A percentile compares a stretch with the other conserved stretches of the same genome.
These are phyloP conservation scores for Phytophthora idaei DNA, from an alignment of 352 stramenopile species.

Conservation along the genomic window DNA sequence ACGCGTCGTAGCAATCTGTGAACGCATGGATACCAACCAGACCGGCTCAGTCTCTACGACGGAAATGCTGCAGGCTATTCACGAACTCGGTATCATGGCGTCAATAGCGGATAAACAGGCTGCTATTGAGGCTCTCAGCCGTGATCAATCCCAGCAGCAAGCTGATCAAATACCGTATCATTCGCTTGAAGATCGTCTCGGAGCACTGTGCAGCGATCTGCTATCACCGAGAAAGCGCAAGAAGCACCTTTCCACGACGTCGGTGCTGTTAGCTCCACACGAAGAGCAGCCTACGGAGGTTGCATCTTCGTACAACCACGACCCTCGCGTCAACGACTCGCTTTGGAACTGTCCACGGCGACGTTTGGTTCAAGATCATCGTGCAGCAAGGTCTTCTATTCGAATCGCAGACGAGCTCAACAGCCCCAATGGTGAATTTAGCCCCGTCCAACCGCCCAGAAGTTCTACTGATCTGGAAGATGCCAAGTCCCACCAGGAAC, in stretches of 20 bases:
- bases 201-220: constrained; percentile 64
- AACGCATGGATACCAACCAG: constrained; percentile 49
- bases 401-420: constrained; percentile 52
- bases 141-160: constrained; percentile 9
- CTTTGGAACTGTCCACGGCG: constrained; percentile 72
- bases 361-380: constrained; percentile 66
- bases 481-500: constrained; percentile 28
- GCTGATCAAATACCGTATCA: constrained; percentile 49
- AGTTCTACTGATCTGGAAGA: constrained; percentile 19
- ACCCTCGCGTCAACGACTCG: constrained; percentile 43
- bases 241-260: constrained; percentile 74
- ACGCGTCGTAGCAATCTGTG: constrained; percentile 50
- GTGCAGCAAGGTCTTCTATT: constrained; percentile 60
- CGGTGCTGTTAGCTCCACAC: constrained; percentile 65
- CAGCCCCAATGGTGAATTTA: constrained; percentile 16
- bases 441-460: constrained; percentile 7
- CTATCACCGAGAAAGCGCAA: constrained; percentile 70
- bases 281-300: constrained; percentile 43
- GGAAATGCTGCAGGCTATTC: constrained; percentile 58
- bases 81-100: constrained; percentile 66
- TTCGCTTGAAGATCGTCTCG: constrained; percentile 49
- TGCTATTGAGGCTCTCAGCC: constrained; percentile 50
- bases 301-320: constrained; percentile 22
- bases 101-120: constrained; percentile 61
- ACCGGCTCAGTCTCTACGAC: constrained; percentile 47